Percentiles rank a stretch among this genome's conserved stretches.
Conservation (phyloP, 345 rosid species). For the Salix caprea region DNA sequence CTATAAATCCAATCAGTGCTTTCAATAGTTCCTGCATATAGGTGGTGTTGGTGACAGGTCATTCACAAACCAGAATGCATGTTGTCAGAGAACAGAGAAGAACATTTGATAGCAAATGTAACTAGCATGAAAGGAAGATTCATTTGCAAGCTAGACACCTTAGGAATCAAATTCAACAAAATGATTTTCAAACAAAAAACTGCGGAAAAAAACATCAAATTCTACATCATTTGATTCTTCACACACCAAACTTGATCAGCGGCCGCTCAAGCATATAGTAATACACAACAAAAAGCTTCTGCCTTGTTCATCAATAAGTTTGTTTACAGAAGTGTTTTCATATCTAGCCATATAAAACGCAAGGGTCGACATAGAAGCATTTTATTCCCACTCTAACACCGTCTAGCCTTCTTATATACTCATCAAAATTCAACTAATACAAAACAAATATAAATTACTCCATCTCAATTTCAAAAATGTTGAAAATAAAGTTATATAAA, state of each 20-base stretch:
- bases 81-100: background rate
- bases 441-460: background rate
- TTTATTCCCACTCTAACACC: background rate
- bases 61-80: background rate
- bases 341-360: background rate
- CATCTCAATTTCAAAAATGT: conserved; percentile 2
- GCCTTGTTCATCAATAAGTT: no score
- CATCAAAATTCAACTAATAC: background rate
- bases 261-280: background rate
- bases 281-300: background rate
- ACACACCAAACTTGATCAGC: background rate
- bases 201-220: background rate
- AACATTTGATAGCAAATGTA: background rate
- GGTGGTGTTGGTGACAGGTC: background rate
- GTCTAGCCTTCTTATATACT: background rate
- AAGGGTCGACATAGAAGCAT: background rate
- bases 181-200: background rate
- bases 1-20: conserved; percentile 89
- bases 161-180: background rate
- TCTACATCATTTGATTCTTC: background rate
- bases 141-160: background rate
- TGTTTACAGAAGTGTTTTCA: background rate
- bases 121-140: background rate
- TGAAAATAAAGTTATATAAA: background rate
- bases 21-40: conserved; percentile 73